These are phyloP conservation scores for Boehmeria nivea DNA, from an alignment of 306 rosid genomes.

Conservation along the genomic window DNA sequence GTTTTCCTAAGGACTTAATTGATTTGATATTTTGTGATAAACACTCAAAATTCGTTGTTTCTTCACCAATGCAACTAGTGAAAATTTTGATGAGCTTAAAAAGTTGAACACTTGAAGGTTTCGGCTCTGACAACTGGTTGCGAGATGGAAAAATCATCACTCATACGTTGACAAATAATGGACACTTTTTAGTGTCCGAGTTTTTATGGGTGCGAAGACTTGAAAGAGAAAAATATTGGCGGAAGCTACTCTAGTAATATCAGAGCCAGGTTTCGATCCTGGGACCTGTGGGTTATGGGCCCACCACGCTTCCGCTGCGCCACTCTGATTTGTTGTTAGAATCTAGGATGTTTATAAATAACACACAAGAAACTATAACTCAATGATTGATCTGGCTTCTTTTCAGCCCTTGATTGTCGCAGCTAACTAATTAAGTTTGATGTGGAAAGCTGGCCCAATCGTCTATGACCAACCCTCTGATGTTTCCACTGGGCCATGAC, in stretches of 20 bases:
- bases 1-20: too few relatives aligned
- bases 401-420: background rate
- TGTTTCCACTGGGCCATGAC: background rate
- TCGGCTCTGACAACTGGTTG: too few relatives aligned
- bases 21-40: too few relatives aligned
- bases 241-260: background rate
- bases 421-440: background rate
- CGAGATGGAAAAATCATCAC: too few relatives aligned
- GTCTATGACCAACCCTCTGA: background rate
- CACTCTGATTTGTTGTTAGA: slow-evolving; percentile 20
- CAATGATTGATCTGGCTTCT: background rate
- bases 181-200: too few relatives aligned
- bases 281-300: slow-evolving; percentile 51
- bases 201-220: too few relatives aligned
- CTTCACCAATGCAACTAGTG: too few relatives aligned
- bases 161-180: too few relatives aligned
- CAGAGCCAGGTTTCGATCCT: slow-evolving; percentile 49
- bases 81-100: too few relatives aligned
- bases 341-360: background rate
- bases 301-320: slow-evolving; percentile 52
- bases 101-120: too few relatives aligned
- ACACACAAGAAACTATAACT: background rate
- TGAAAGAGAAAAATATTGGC: background rate
- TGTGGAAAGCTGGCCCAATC: background rate
- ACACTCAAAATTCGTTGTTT: too few relatives aligned